phyloP scores from a whole-genome alignment of 202 grass and related monocot species.

The Saccharum hybrid region DNA sequence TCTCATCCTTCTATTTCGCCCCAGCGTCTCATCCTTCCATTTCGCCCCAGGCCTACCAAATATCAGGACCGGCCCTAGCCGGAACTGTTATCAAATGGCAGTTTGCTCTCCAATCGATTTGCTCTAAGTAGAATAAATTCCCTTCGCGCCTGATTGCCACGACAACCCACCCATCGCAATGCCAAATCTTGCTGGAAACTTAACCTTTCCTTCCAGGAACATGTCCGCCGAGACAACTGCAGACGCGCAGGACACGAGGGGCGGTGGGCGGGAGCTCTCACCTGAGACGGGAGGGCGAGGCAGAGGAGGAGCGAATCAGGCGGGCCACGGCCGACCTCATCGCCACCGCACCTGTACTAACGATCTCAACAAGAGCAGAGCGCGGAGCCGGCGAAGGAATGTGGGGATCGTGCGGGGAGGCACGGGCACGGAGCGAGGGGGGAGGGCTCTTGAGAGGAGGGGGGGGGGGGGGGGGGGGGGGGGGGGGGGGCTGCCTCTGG shows the following conservation, averaged over 20 bases:
- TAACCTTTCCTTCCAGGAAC: neutral
- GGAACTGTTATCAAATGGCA: neutral
- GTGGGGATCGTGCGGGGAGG: neutral
- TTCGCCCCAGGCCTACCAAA: no score
- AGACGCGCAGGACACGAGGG: neutral
- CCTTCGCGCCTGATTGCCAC: no score
- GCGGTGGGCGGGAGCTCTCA: slow-evolving; percentile 17
- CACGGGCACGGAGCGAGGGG: no score
- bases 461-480: no score
- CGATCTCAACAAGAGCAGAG: neutral
- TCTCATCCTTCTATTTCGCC: neutral
- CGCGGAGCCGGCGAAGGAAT: neutral
- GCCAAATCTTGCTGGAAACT: neutral
- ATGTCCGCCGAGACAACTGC: neutral
- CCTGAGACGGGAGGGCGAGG: slow-evolving; percentile 51
- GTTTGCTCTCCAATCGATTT: neutral
- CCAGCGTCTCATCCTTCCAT: neutral
- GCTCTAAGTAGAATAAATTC: neutral
- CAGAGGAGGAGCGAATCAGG: slow-evolving; percentile 49
- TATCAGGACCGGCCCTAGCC: neutral
- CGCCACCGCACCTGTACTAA: slow-evolving; percentile 2
- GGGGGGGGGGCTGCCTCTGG: no score
- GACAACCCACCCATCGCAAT: neutral
- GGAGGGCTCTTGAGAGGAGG: no score
- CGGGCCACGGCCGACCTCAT: slow-evolving; percentile 68